Evolutionary conservation across 176 grass and related monocot genomes (phyloP).

Genomic region (Raddia distichophylla): DNA sequence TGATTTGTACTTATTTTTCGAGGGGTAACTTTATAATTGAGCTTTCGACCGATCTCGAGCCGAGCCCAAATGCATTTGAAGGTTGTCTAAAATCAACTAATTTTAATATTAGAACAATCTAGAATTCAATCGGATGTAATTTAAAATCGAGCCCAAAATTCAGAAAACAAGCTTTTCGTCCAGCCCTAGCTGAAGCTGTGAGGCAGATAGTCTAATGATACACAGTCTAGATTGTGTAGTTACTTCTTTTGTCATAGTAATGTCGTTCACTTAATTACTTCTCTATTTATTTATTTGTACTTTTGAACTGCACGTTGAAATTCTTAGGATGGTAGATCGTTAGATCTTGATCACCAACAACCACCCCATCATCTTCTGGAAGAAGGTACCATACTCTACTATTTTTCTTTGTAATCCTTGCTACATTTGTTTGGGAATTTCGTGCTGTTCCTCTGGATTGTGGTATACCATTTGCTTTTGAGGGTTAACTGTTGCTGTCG

Average conservation of each 20-base stretch:
- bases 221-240: not conserved
- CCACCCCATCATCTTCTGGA: constrained; percentile 62
- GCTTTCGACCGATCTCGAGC: no score
- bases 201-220: not conserved
- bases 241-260: not conserved
- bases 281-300: constrained; percentile 25
- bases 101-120: no score
- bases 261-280: constrained; percentile 20
- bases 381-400: constrained; percentile 53
- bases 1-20: no score
- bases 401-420: constrained; percentile 1
- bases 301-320: constrained; percentile 17
- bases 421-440: not conserved
- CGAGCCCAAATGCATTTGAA: no score
- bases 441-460: not conserved
- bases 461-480: constrained; percentile 3
- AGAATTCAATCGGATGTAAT: no score
- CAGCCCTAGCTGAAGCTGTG: not conserved
- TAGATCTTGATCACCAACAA: constrained; percentile 60
- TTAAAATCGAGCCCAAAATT: no score
- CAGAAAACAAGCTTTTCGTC: not conserved
- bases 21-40: no score
- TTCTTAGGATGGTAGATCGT: constrained; percentile 59
- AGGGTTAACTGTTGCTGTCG: not conserved
- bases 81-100: no score